These are phyloP conservation scores for Globisporangium irregulare DNA, from an alignment of 352 stramenopile genomes.

Conservation along the genomic window DNA sequence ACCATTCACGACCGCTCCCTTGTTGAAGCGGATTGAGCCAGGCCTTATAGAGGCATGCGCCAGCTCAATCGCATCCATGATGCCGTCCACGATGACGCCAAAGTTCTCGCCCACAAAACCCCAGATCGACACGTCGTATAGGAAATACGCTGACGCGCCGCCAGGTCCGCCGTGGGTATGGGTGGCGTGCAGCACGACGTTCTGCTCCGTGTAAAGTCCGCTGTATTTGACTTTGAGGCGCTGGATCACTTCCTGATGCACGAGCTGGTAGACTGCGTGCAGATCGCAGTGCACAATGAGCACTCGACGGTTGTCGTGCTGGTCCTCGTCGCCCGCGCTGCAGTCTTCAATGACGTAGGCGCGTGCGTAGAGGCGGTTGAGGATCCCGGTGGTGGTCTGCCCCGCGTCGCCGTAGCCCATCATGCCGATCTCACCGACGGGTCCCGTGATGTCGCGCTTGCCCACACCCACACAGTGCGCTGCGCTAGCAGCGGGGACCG, in stretches of 20 bases:
- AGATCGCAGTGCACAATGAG: background rate
- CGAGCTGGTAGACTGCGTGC: background rate
- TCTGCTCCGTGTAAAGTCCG: slow-evolving; percentile 49
- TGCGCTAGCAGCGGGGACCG: too few relatives aligned
- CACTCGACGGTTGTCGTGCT: background rate
- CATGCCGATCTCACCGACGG: slow-evolving; percentile 54
- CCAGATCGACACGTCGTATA: slow-evolving; percentile 54
- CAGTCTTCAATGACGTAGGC: slow-evolving; percentile 28
- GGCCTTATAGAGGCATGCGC: slow-evolving; percentile 50
- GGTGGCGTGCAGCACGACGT: slow-evolving; percentile 65
- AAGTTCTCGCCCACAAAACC: slow-evolving; percentile 53
- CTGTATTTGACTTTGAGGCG: slow-evolving; percentile 22
- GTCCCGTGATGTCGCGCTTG: slow-evolving; percentile 61
- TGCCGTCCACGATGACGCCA: slow-evolving; percentile 58
- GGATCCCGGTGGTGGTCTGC: slow-evolving; percentile 46
- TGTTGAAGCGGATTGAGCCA: slow-evolving; percentile 37
- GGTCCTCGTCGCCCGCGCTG: too few relatives aligned
- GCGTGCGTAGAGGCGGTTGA: slow-evolving; percentile 54
- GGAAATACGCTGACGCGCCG: slow-evolving; percentile 67
- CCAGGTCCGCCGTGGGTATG: slow-evolving; percentile 77
- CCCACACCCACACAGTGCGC: slow-evolving; percentile 46
- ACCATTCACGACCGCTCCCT: slow-evolving; percentile 25
- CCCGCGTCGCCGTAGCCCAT: slow-evolving; percentile 55
- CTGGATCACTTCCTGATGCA: background rate
- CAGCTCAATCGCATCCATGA: slow-evolving; percentile 47